phyloP scores from a whole-genome alignment of 192 early-diverging fungal genomes.

The Dispira parvispora region DNA sequence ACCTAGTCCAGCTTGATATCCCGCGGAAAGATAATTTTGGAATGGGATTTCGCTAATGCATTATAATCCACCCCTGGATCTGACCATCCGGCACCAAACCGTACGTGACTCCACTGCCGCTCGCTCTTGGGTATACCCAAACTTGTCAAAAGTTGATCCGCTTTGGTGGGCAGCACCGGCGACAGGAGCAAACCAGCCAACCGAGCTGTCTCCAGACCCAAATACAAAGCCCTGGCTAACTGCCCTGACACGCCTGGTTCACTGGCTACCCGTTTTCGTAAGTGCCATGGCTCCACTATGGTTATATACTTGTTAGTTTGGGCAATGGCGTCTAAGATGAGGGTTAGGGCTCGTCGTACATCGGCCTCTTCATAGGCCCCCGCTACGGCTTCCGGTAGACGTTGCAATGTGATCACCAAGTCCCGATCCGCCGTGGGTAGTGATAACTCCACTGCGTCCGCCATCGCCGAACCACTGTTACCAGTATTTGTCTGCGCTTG shows the following conservation, averaged over 20 bases:
- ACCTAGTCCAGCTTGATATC: no score
- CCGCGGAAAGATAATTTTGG: conserved; percentile 10
- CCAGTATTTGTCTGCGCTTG: no score
- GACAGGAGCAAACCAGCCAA: conserved; percentile 56
- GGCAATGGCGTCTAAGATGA: conserved; percentile 44
- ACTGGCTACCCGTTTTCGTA: conserved; percentile 33
- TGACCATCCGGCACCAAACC: conserved; percentile 41
- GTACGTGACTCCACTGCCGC: conserved; percentile 38
- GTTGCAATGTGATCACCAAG: not conserved
- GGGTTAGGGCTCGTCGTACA: conserved; percentile 38
- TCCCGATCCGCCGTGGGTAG: no score
- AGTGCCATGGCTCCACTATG: conserved; percentile 60
- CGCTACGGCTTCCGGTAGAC: conserved; percentile 14
- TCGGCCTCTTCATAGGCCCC: conserved; percentile 35
- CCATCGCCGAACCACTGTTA: no score
- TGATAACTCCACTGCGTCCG: not conserved
- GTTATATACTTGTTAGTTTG: conserved; percentile 59
- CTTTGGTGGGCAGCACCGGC: conserved; percentile 75
- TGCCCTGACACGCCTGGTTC: conserved; percentile 12
- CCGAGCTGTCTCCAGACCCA: conserved; percentile 57
- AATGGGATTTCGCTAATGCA: not conserved
- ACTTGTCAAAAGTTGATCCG: conserved; percentile 40
- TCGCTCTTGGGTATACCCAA: conserved; percentile 37
- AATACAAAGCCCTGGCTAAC: conserved; percentile 49
- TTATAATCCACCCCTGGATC: conserved; percentile 11